Evolutionary conservation across 306 rosid genomes (phyloP), one percentile per base, ranked within the genome.

Genomic region (Malus sieversii): DNA sequence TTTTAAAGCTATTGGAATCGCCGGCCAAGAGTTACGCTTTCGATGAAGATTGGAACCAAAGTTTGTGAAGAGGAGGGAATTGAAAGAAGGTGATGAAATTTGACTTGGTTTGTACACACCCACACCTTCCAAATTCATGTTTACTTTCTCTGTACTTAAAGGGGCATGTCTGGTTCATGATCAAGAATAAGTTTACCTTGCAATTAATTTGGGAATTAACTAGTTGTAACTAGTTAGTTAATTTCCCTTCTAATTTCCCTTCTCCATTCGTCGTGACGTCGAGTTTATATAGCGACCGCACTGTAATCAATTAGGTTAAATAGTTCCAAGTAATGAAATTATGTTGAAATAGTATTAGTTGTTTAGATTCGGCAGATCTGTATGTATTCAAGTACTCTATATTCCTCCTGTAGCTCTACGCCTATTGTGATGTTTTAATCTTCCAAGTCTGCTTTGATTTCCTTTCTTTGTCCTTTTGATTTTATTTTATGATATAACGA

Each of bases 1-100:
- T 76, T 23, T 80, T 86, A 8, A 81, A 83, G 71, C 35, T 64
- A 74, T 4, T 86, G 85, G 82, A 51, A 33, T 33, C 38, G 72
- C 13, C 89, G 0, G 81, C 85, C 4, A 80, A 75, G 53, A 71
- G 81, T 66, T 86, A 83, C 69, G 79, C 83, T 44, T 76, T 83
- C 55, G 71, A 73, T 20, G 84, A 79, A 3, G 80, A 68, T 27
- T 87, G 90, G 90, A 77, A 27, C 23, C 75, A 81, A 7, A 81
- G 33, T 81, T 81, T 3, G 82, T 86, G 13, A 35, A 48, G 4
- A 76, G 86, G 30, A 76, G 85, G 57, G 72, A 79, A 1, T 61
- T 80, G 23, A 80, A 72, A 73, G 48, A 79, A 60, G 77, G 72
- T 0, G 82, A 84, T 58, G 81, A 71, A 67, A 73, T 87, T 45